Evolutionary conservation across 345 rosid species (phyloP), one percentile per base, ranked within the genome.

Genomic region (Odontarrhena argentea): DNA sequence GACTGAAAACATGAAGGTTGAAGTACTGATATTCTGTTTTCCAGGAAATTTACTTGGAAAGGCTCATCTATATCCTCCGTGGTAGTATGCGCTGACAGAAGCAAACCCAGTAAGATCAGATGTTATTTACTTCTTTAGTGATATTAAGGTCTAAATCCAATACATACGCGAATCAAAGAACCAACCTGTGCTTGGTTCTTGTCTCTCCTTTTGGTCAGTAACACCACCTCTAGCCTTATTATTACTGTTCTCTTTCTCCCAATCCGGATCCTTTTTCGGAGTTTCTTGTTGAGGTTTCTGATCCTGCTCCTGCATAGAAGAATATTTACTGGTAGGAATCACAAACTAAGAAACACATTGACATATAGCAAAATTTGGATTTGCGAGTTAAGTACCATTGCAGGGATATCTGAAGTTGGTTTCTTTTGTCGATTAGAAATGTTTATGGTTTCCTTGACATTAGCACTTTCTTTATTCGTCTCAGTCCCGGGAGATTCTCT

Each of bases 61-160:
- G 84, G 76, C 4, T 82, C 86, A n/a, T 81, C 84, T 47, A 50
- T 44, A 69, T 83, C 95, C 68, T 68, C 87, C 37, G 53, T 9
- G 61, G 73, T 51, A 42, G 78, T 60, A 70, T 48, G 38, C 61
- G 64, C 85, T 83, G 79, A 70, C 57, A 83, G 36, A 47, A 74
- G 45, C 8, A 61, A 50, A 38, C 13, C 9, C 7, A 3, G 47
- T 56, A 36, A 42, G 51, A 35, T 66, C 72, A 42, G 2, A 37
- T 60, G 24, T 37, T 45, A 15, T 60, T 38, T 50, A 3, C 25
- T 40, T 55, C 28, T 55, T 37, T 40, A 40, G 46, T 41, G 1
- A 34, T 43, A 37, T 7, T 6, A 36, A n/a, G 1, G 28, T 34
- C 49, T 25, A 3, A 46, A 48, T 63, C 44, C 25, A 5, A 44